Percentiles rank a stretch among this genome's conserved stretches.
phyloP scores from a whole-genome alignment of 176 grass and related monocot species.

The Aegilops longissima region DNA sequence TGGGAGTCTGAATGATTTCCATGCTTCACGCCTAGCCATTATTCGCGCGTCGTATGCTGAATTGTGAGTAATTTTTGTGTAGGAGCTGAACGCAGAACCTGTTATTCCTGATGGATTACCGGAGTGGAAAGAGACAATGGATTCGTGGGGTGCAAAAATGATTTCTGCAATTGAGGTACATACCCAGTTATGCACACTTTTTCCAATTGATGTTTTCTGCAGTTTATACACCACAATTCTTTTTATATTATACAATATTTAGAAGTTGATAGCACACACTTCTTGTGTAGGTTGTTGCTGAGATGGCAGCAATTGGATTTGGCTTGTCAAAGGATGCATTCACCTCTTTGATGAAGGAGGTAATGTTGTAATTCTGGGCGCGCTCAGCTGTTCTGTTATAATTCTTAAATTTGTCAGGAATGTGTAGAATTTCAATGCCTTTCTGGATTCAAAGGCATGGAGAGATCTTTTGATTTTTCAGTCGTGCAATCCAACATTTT shows the following conservation, averaged over 20 bases:
- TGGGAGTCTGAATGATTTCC: neutral
- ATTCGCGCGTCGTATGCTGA: neutral
- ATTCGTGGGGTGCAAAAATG: conserved; percentile 95
- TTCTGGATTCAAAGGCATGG: neutral
- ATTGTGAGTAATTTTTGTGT: neutral
- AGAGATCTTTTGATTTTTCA: neutral
- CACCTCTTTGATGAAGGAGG: conserved; percentile 98
- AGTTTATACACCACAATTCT: neutral
- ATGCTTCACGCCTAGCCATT: neutral
- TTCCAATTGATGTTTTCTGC: neutral
- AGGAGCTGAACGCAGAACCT: conserved; percentile 96
- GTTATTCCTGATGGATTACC: conserved; percentile 91
- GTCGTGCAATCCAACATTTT: neutral
- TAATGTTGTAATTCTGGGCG: conserved; percentile 15
- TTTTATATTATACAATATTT: neutral
- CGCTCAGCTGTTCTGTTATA: neutral
- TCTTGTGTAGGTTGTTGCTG: conserved; percentile 71
- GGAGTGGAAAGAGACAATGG: conserved; percentile 97
- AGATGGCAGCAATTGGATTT: conserved; percentile 97
- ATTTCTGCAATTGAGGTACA: conserved; percentile 83
- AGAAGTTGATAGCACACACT: neutral
- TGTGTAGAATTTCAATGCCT: neutral
- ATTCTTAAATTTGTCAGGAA: neutral
- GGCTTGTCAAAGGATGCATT: conserved; percentile 81
- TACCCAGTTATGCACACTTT: neutral